Base-by-base conservation (phyloP, 1,284 basidiomycete species). In the Tilletia caries region DNA sequence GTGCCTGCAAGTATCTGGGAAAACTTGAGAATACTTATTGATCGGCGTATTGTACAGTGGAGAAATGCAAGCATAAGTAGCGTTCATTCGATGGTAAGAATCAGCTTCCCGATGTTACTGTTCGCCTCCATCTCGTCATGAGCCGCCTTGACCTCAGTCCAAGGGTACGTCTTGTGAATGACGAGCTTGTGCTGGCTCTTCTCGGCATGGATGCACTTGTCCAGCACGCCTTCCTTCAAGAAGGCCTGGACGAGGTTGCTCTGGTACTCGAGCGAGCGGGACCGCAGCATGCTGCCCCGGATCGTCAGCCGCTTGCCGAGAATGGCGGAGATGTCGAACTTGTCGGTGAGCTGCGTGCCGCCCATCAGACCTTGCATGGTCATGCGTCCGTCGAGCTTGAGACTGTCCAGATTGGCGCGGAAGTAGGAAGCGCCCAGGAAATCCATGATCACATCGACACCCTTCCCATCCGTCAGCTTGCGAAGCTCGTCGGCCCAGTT, bases 91-190 rank as follows among this genome's bases (percentile, higher is more conserved):
- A 76, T 54, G 27, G 72, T 73, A 41, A 75, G 69, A 43, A 76
- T 43, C 64, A 76, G 86, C 84, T 88, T 88, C 25, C 87, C 87
- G 43, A 85, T 85, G 75, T 88, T 96, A 81, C 89, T 89, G 82
- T 95, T 92, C 54, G 86, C 89, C 79, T 91, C 89, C 91, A 97
- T 95, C 84, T 92, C 91, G 71, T 88, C 87, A 75, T 95, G 93
- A 1, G 93, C 94, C 64, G 89, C 88, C 75, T 89, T 88, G 69
- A 96, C 92, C 70, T 92, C 86, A 25, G 88, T 87, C 93, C 92
- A 95, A 0, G 89, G 87, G 84, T 90, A 94, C 12, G 92, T 89
- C 89, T 81, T 77, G 74, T 81, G 77, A 65, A 82, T 75, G 65
- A 77, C 71, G 27, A 79, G 65, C 67, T 71, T 75, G 68, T 73